Conservation (phyloP, 176 grass and related monocot genomes). For the Dactylis glomerata region DNA sequence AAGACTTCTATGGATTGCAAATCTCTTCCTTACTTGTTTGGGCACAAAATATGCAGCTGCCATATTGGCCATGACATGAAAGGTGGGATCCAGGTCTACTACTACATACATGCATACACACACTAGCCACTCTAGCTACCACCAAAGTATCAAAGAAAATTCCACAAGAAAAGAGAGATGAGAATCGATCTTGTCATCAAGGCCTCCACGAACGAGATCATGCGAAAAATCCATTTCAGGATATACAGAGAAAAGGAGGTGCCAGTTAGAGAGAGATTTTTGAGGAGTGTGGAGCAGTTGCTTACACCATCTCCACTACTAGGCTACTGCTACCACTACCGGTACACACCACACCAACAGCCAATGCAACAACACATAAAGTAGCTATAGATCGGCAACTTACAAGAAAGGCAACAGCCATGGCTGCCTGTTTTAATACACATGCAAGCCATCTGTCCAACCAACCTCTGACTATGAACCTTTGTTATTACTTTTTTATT, state of each 20-base stretch:
- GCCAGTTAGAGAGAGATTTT: not conserved
- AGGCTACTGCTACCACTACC: constrained; percentile 24
- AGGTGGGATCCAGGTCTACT: constrained; percentile 36
- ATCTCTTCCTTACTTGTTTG: not conserved
- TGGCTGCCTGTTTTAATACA: constrained; percentile 26
- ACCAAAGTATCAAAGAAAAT: not conserved
- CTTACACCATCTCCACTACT: constrained; percentile 57
- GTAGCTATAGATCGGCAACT: constrained; percentile 30
- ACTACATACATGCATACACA: not conserved
- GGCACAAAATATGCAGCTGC: not conserved
- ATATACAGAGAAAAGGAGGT: not conserved
- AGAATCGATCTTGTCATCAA: constrained; percentile 15
- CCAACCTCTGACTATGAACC: constrained; percentile 24
- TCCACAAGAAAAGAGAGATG: not conserved
- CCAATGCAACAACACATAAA: constrained; percentile 15
- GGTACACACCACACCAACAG: constrained; percentile 28
- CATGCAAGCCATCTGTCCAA: constrained; percentile 36
- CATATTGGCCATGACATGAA: constrained; percentile 18
- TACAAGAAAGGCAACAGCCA: constrained; percentile 45
- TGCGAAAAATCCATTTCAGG: constrained; percentile 22
- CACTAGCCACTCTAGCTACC: not conserved
- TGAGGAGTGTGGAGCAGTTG: constrained; percentile 38
- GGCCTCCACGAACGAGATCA: not conserved
- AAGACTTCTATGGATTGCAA: not conserved
- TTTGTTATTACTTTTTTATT: not conserved